Base-by-base conservation (phyloP, 2,329 filamentous ascomycete genomes). In the Akanthomyces dipterigenus region DNA sequence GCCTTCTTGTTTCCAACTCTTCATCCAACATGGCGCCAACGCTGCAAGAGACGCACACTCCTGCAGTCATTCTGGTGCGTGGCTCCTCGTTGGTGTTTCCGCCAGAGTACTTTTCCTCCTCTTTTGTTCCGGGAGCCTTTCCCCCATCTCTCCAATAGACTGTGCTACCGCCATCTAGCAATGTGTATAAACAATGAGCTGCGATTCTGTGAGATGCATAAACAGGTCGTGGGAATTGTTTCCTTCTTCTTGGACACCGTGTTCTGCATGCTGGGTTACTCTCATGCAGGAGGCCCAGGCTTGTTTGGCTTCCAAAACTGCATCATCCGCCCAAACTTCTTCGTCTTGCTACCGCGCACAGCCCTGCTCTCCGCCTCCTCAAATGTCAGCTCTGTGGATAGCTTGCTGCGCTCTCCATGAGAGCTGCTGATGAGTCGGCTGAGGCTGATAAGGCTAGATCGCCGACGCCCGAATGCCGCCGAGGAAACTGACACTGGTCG, bases 361-460 rank as follows among this genome's bases (percentile, higher is more conserved):
- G 81, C 83, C 68, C 83, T 84, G 38, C 62, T 65, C 36, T 84
- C 83, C 0, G 76, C 69, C n/a, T 86, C 81, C 49, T 85, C 83
- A 64, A 78, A 69, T 6, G 80, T 78, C 50, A 88, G 83, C 69
- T 90, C 88, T 68, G 88, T 86, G 0, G 86, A 89, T 24, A 91
- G 77, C 71, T 91, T 91, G 78, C 88, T 90, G 65, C 84, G 83
- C 72, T 91, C 88, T 9, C 87, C 88, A 67, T 91, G 88, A 3
- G 87, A 87, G 65, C 85, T 88, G 71, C 86, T 89, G 68, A 93
- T 89, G 43, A 93, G 78, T 54, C 89, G 85, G 65, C 89, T 91
- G 34, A 93, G 77, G 68, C 89, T 92, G 34, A 86, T 89, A 65
- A 93, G 82, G 69, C 89, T 93, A 4, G 87, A 88, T 59, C 90